A percentile compares a stretch with the other conserved stretches of the same genome.
phyloP scores from a whole-genome alignment of 2,329 filamentous ascomycete genomes.

The Nannizziopsis arthrosporioides region DNA sequence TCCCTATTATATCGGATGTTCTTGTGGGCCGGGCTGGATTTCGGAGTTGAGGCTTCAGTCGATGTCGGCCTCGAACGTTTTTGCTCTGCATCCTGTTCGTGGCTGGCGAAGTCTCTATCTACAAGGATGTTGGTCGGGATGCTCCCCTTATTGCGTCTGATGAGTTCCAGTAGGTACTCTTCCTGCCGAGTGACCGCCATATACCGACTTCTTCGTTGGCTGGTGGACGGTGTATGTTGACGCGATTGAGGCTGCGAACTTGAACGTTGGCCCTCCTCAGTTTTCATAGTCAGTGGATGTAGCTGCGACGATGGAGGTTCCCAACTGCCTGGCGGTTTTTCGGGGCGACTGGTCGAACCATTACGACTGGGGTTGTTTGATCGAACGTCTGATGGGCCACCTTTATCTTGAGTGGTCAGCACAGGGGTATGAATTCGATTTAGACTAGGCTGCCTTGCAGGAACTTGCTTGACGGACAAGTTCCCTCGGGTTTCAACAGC shows the following conservation, averaged over 20 bases:
- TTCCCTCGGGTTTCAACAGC: constrained; percentile 26
- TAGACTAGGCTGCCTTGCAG: constrained; percentile 19
- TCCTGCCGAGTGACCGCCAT: constrained; percentile 45
- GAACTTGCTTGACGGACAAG: constrained; percentile 21
- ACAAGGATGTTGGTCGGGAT: constrained; percentile 34
- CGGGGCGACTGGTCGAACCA: constrained; percentile 23
- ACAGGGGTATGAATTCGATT: constrained; percentile 18
- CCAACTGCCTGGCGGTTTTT: constrained; percentile 23
- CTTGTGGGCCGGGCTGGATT: constrained; percentile 25
- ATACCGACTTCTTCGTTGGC: constrained; percentile 34
- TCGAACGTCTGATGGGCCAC: constrained; percentile 22
- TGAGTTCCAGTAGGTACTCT: constrained; percentile 40
- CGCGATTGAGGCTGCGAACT: constrained; percentile 17
- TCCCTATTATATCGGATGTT: constrained; percentile 22
- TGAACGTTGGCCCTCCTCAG: constrained; percentile 6
- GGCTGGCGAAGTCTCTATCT: constrained; percentile 15
- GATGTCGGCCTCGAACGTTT: constrained; percentile 12
- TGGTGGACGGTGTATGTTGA: constrained; percentile 14
- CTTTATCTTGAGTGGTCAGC: constrained; percentile 18
- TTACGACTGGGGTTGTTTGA: constrained; percentile 20
- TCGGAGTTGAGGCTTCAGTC: constrained; percentile 31
- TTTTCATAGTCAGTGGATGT: constrained; percentile 17
- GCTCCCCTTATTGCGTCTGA: constrained; percentile 39
- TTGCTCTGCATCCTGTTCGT: constrained; percentile 10
- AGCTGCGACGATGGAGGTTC: constrained; percentile 20